Evolutionary conservation across 2,329 filamentous ascomycete species (phyloP), one percentile per base, ranked within the genome.

Genomic region (Claviceps sp.): DNA sequence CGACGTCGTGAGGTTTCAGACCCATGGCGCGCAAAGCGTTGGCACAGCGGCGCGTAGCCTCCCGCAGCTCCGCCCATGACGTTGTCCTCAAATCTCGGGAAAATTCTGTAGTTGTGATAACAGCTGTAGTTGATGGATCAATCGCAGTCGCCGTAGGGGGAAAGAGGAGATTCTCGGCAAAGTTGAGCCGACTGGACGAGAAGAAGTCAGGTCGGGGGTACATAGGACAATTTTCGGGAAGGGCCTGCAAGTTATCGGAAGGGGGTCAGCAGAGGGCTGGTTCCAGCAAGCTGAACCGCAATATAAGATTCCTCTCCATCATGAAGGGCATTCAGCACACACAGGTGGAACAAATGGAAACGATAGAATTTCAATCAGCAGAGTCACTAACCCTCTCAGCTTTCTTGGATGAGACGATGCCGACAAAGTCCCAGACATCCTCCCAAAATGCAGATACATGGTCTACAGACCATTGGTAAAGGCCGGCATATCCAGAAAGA

Each of bases 121-220:
- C 76, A 17, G 90, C 90, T 6, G 79, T 68, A 4, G 77, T 73
- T 46, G 80, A 68, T 49, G 83, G 77, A 56, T 84, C 70, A 38
- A 66, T 55, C 26, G 62, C 54, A 39, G 60, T 57, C 44, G 57
- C 50, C 3, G 62, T 61, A 48, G 73, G 74, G 3, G 91, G 91
- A 65, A 84, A 96, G 3, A 98, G 80, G 51, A 97, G 74, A 65
- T 98, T 98, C 70, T 97, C 88, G 26, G 91, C 90, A 65, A 96
- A 97, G 68, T 97, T 98, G 57, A 97, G 74, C 53, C 74, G 81
- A 14, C 87, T 79, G 10, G 84, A 84, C 52, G 81, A 67, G 66
- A 96, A 97, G 73, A 95, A 97, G 54, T 82, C 73, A 7, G 91
- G 90, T 24, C 89, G 82, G 24, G 91, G 91, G 61, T 89, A 97